Evolutionary conservation across 2,329 filamentous ascomycete genomes (phyloP), one percentile per base, ranked within the genome.

Genomic region (Alternaria tenuissima): DNA sequence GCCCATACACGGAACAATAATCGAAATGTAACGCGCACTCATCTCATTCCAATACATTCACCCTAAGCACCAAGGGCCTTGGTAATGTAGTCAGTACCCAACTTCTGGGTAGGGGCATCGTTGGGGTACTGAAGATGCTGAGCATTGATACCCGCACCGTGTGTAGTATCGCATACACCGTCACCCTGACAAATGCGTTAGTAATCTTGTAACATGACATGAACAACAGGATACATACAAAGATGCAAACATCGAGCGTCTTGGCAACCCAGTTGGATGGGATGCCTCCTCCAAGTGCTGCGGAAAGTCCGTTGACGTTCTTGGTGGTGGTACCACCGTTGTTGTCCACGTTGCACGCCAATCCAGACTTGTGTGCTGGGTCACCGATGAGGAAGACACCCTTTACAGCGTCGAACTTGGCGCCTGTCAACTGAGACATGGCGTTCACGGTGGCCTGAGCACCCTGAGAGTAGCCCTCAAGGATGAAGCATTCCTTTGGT

Each of bases 401-500:
- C 60, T 77, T 77, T 14, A 79, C 75, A 7, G 77, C 77, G 36
- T 72, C 61, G 63, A 77, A 75, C 14, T 55, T 61, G 0, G 67
- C 67, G 20, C 76, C 77, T 1, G 75, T 78, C 5, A 79, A 53
- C 18, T 68, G 54, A 3, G 72, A 36, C 57, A 79, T 52, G 8
- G 76, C 77, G 41, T 76, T 71, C 5, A 75, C 71, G 0, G 77
- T 79, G 0, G 76, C 77, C 7, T 74, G 69, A 2, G 78, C 78
- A 20, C 75, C 78, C 58, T 79, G 77, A 3, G 71, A 76, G 65
- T 79, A 79, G 18, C 78, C 77, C 52, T 79, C 70, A 1, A 80
- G 69, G 48, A 79, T 72, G 59, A 78, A 78, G 61, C 77, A 80
- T 48, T 71, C 68, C 34, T 69, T 65, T 1, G 76, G 70, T 39